Conservation (phyloP, 2,329 filamentous ascomycete genomes). For the Fusarium ramigenum region DNA sequence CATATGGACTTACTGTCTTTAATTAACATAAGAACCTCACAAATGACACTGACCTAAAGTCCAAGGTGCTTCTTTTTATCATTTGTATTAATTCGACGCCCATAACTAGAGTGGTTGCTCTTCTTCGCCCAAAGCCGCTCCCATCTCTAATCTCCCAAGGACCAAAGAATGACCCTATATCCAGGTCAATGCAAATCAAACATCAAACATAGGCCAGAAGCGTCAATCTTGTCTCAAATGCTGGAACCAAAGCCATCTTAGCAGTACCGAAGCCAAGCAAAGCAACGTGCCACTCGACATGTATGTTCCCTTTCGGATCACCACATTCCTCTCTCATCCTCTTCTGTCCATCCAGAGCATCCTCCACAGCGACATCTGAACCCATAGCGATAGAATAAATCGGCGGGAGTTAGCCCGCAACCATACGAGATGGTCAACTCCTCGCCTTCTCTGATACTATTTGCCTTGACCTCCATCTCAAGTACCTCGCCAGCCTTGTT, state of each 20-base stretch:
- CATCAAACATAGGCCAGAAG: not conserved
- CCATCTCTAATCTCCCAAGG: not conserved
- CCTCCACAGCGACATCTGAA: constrained; percentile 62
- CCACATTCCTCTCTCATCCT: constrained; percentile 25
- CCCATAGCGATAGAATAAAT: constrained; percentile 58
- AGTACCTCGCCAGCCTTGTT: constrained; percentile 49
- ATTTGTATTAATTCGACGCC: not conserved
- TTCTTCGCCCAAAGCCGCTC: not conserved
- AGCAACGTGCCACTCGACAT: not conserved
- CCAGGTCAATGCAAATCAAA: not conserved
- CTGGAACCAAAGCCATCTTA: not conserved
- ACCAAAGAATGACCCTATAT: not conserved
- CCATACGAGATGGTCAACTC: constrained; percentile 65
- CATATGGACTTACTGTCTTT: not conserved
- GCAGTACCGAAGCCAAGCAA: not conserved
- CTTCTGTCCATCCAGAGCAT: constrained; percentile 48
- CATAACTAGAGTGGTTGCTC: not conserved
- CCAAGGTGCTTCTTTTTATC: not conserved
- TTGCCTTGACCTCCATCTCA: constrained; percentile 50
- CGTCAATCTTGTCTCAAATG: not conserved
- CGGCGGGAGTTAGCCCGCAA: constrained; percentile 42
- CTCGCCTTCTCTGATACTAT: constrained; percentile 51
- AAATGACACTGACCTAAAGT: not conserved
- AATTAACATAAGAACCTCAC: not conserved
- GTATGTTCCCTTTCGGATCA: not conserved